phyloP scores from a whole-genome alignment of 1,139 yeast genomes.

The Yamadazyma pseudoaaseri region DNA sequence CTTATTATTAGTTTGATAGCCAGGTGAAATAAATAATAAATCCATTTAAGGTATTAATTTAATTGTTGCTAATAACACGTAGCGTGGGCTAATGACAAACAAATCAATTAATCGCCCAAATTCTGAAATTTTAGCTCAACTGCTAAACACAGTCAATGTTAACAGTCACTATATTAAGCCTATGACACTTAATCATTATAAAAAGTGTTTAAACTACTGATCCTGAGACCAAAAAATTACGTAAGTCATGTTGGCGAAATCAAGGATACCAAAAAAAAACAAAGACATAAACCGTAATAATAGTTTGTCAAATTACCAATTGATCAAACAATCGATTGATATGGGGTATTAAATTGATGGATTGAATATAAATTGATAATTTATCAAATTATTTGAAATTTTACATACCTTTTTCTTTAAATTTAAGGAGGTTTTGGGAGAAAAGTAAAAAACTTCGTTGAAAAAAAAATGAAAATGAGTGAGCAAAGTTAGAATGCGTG shows the following conservation, averaged over 20 bases:
- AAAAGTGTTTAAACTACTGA: too few relatives aligned
- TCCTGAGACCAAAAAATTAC: too few relatives aligned
- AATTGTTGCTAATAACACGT: too few relatives aligned
- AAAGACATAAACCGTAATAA: not conserved
- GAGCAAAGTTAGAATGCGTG: slow-evolving; percentile 8
- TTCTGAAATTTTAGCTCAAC: too few relatives aligned
- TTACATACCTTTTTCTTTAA: slow-evolving; percentile 4
- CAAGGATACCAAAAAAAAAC: slow-evolving; percentile 1
- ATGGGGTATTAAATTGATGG: slow-evolving; percentile 1
- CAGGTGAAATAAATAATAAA: too few relatives aligned
- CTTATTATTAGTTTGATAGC: too few relatives aligned
- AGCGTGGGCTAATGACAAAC: too few relatives aligned
- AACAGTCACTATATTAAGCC: too few relatives aligned
- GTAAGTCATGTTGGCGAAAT: slow-evolving; percentile 1
- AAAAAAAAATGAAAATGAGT: slow-evolving; percentile 11
- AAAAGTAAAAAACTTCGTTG: slow-evolving; percentile 10
- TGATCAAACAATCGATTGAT: slow-evolving; percentile 2
- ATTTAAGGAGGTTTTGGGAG: slow-evolving; percentile 6
- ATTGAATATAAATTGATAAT: slow-evolving; percentile 1
- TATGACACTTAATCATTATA: too few relatives aligned
- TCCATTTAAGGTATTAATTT: too few relatives aligned
- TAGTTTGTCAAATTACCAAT: not conserved
- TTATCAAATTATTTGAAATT: not conserved
- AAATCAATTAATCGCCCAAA: too few relatives aligned
- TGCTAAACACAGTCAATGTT: too few relatives aligned